Base-by-base conservation (phyloP, 768 basidiomycete species). In the Boletus rubescentipes region DNA sequence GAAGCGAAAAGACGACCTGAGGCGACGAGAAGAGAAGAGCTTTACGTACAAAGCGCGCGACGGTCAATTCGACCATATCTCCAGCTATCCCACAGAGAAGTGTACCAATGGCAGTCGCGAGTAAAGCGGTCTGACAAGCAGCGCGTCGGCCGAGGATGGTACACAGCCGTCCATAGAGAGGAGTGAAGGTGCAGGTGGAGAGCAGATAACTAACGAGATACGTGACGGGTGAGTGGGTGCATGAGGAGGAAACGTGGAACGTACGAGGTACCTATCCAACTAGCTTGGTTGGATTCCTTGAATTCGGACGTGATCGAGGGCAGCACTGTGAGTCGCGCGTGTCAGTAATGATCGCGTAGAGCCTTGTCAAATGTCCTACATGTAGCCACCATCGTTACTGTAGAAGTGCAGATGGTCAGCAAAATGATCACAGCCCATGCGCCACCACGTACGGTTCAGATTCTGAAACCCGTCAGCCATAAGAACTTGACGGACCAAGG, bases 31-130 rank as follows among this genome's bases (percentile, higher is more conserved):
- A 21, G 8, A 35, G 16, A 5, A 4, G 8, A 16, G 12, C 70
- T 16, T n/a, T 52, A 61, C 85, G 11, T 41, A 62, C 61, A 16
- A 62, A 62, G 4, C 61, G 57, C 4, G 61, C 61, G 10, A 45
- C 23, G 9, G 51, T 48, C 23, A 62, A 18, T 30, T 55, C 37
- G n/a, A 55, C 20, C 53, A 62, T 62, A 20, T 36, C n/a, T 9
- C 21, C 14, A 4, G 61, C 53, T 2, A 46, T 20, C 12, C 47
- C 61, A 29, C 61, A 62, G 2, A 62, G 42, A 12, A 62, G 38
- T 3, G 61, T 55, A 11, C 61, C 61, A 1, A 62, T 7, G 14
- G 46, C 41, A 2, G 48, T 48, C 1, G 57, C 39, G 18, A 50
- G 6, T 11, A 62, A 18, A 20, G 61, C 61, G 5, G 49, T 38